These are phyloP conservation scores for Laburnicola sp. DNA, from an alignment of 2,329 filamentous ascomycete species.

Conservation along the genomic window DNA sequence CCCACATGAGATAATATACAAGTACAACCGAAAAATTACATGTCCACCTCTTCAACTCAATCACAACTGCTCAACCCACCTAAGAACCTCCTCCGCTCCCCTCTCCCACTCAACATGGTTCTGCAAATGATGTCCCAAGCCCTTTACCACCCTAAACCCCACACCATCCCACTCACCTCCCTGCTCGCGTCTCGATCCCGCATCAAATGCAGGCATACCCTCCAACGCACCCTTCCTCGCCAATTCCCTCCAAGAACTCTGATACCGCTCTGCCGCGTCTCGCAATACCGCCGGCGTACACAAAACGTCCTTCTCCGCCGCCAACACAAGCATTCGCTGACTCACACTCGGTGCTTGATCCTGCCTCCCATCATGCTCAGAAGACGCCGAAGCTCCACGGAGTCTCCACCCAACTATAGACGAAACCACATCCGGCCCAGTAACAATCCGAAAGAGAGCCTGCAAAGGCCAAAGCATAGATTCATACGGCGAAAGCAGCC, in stretches of 20 bases:
- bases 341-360: slow-evolving; percentile 1
- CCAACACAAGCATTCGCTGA: slow-evolving; percentile 28
- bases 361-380: background rate
- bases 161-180: slow-evolving; percentile 40
- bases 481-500: slow-evolving; percentile 54
- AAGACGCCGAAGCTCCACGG: slow-evolving; percentile 40
- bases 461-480: slow-evolving; percentile 57
- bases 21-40: background rate
- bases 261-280: slow-evolving; percentile 47
- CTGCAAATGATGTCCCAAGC: slow-evolving; percentile 58
- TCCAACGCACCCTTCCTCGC: slow-evolving; percentile 39
- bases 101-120: slow-evolving; percentile 56
- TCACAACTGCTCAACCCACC: slow-evolving; percentile 43
- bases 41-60: background rate
- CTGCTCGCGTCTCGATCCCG: slow-evolving; percentile 1
- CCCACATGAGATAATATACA: background rate
- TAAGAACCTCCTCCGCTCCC: slow-evolving; percentile 52
- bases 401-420: slow-evolving; percentile 42
- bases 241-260: slow-evolving; percentile 37
- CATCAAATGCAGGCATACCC: slow-evolving; percentile 15
- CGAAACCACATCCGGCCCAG: slow-evolving; percentile 46
- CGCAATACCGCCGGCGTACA: slow-evolving; percentile 35
- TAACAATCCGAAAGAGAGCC: slow-evolving; percentile 52
- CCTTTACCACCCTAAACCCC: slow-evolving; percentile 48
- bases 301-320: slow-evolving; percentile 31